phyloP scores from a whole-genome alignment of 768 basidiomycete genomes.

The Crepidotus variabilis region DNA sequence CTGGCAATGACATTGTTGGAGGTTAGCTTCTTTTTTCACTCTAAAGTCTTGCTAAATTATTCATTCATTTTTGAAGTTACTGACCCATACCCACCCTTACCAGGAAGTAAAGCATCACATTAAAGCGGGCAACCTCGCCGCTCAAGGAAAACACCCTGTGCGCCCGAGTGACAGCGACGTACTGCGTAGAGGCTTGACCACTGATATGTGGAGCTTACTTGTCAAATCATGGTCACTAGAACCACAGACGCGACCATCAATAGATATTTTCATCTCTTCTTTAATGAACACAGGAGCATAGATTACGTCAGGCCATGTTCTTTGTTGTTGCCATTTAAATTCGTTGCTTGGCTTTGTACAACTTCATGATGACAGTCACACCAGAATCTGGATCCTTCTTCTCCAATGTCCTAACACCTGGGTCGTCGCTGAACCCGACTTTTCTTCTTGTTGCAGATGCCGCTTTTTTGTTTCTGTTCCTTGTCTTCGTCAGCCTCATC shows the following conservation, averaged over 20 bases:
- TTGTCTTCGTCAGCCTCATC: conserved; percentile 56
- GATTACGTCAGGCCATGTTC: neutral
- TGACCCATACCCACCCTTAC: conserved; percentile 54
- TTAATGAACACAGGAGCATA: neutral
- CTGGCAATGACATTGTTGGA: conserved; percentile 57
- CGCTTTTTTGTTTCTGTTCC: conserved; percentile 53
- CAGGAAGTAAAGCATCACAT: conserved; percentile 46
- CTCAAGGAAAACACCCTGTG: conserved; percentile 37
- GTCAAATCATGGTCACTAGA: conserved; percentile 38
- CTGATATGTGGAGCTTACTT: conserved; percentile 43
- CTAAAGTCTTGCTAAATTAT: neutral
- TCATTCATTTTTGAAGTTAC: conserved; percentile 29
- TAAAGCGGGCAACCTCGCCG: conserved; percentile 44
- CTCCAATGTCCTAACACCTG: conserved; percentile 61
- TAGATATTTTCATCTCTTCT: conserved; percentile 27
- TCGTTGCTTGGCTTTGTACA: neutral
- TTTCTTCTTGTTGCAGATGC: conserved; percentile 64
- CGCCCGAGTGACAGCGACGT: conserved; percentile 33
- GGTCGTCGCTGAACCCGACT: conserved; percentile 70
- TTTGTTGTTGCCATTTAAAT: neutral
- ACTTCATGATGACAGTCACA: neutral
- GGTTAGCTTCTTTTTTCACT: conserved; percentile 23
- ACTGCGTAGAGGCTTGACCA: conserved; percentile 38
- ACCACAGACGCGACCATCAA: conserved; percentile 33
- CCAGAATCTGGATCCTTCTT: conserved; percentile 34